These are phyloP conservation scores for Clonostachys solani DNA, from an alignment of 2,329 filamentous ascomycete species.

Conservation along the genomic window DNA sequence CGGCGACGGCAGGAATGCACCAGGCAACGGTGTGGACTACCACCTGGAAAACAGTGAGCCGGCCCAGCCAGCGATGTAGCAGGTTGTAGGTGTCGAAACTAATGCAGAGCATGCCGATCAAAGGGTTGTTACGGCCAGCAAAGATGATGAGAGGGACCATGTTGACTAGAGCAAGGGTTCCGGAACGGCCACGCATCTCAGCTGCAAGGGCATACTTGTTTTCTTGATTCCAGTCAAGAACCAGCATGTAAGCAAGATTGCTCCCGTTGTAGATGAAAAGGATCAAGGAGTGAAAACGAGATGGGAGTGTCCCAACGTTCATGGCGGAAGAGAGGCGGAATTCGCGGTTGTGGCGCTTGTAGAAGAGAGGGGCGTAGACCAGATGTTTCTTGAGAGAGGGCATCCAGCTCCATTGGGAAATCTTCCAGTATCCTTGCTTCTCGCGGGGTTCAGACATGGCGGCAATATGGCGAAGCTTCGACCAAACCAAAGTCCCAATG, in stretches of 20 bases:
- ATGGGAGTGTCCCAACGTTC: slow-evolving; percentile 60
- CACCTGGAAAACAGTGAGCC: slow-evolving; percentile 65
- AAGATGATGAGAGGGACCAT: slow-evolving; percentile 89
- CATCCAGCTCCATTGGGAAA: slow-evolving; percentile 55
- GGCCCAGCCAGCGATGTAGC: slow-evolving; percentile 67
- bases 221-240: slow-evolving; percentile 52
- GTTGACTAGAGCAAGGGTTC: slow-evolving; percentile 80
- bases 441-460: slow-evolving; percentile 49
- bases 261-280: slow-evolving; percentile 52
- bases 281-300: slow-evolving; percentile 56
- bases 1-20: slow-evolving; percentile 66
- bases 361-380: slow-evolving; percentile 56
- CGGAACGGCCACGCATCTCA: slow-evolving; percentile 80
- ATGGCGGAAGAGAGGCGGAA: slow-evolving; percentile 56
- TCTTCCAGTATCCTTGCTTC: slow-evolving; percentile 56
- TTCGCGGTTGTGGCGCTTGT: slow-evolving; percentile 64
- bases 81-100: slow-evolving; percentile 96
- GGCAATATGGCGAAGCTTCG: slow-evolving; percentile 53
- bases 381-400: slow-evolving; percentile 59
- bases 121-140: slow-evolving; percentile 87
- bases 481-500: slow-evolving; percentile 48
- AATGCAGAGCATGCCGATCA: slow-evolving; percentile 77
- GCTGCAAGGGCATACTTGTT: slow-evolving; percentile 66
- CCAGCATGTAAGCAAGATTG: slow-evolving; percentile 60
- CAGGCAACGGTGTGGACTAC: slow-evolving; percentile 70